A percentile compares a stretch with the other conserved stretches of the same genome.
These are phyloP conservation scores for Datura wrightii DNA, from an alignment of 257 asterid species.

Conservation along the genomic window DNA sequence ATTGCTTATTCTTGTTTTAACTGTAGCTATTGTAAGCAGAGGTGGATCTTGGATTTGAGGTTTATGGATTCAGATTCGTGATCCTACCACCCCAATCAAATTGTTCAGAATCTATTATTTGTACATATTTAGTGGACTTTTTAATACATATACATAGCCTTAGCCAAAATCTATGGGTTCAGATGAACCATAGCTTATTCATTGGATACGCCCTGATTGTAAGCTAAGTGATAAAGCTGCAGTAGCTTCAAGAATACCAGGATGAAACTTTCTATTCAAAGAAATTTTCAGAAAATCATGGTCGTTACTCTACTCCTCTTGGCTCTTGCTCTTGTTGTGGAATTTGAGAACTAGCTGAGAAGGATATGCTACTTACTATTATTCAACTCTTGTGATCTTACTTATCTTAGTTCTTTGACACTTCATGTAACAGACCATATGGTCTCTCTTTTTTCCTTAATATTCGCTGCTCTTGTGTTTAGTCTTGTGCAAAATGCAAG, in stretches of 20 bases:
- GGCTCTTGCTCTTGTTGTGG: neutral
- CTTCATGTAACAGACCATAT: neutral
- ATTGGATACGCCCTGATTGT: neutral
- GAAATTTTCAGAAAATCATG: neutral
- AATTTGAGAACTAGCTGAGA: neutral
- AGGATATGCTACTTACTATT: neutral
- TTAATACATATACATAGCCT: neutral
- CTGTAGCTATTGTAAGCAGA: neutral
- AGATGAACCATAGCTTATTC: neutral
- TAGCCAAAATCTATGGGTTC: neutral
- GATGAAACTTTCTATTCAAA: neutral
- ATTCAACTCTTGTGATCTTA: neutral
- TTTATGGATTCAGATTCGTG: neutral
- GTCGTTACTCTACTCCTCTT: neutral
- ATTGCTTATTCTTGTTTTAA: conserved; percentile 16
- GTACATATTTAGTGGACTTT: neutral
- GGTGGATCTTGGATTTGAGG: neutral
- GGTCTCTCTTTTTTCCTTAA: neutral
- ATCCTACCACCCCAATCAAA: neutral
- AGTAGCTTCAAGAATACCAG: neutral
- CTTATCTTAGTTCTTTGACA: neutral
- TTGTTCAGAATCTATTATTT: neutral
- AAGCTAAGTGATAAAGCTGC: conserved; percentile 1
- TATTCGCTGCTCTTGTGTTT: neutral
- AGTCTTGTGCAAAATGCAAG: neutral